Conservation (phyloP, 2,329 filamentous ascomycete species). For the Tolypocladium ovalisporum region DNA sequence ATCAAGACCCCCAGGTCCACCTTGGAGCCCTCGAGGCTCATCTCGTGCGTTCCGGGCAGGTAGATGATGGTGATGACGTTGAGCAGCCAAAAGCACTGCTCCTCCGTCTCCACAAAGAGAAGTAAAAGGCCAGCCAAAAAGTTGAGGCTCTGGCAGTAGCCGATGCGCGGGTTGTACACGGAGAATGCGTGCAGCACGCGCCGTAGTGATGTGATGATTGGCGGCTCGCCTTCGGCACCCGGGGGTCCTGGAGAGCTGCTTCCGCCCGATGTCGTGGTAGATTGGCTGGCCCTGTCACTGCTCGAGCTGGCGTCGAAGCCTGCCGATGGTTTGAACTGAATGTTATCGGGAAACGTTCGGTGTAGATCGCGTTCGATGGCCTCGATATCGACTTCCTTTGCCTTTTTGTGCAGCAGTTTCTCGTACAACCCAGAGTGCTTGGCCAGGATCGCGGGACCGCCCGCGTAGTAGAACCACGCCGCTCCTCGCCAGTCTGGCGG, state of each 20-base stretch:
- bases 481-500: conserved; percentile 90
- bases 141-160: conserved; percentile 93
- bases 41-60: conserved; percentile 83
- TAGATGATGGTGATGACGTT: conserved; percentile 85
- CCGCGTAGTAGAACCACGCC: conserved; percentile 95
- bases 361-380: conserved; percentile 90
- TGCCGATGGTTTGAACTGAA: conserved; percentile 67
- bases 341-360: conserved; percentile 89
- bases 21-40: conserved; percentile 82
- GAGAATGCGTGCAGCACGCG: conserved; percentile 84
- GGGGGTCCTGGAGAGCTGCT: conserved; percentile 21
- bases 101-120: conserved; percentile 77
- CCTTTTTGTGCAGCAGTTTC: conserved; percentile 50
- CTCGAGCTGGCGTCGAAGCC: conserved; percentile 18
- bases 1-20: conserved; percentile 91
- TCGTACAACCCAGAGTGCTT: conserved; percentile 71
- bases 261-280: conserved; percentile 22
- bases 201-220: conserved; percentile 70
- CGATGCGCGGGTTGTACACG: conserved; percentile 80
- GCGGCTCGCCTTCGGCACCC: conserved; percentile 48
- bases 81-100: conserved; percentile 85
- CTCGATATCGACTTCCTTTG: conserved; percentile 67
- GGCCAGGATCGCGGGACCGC: conserved; percentile 67
- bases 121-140: conserved; percentile 86
- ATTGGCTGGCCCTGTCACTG: conserved; percentile 23